A percentile compares a stretch with the other conserved stretches of the same genome.
Evolutionary conservation across 2,329 filamentous ascomycete species (phyloP).

Genomic region (Colletotrichum aenigma): DNA sequence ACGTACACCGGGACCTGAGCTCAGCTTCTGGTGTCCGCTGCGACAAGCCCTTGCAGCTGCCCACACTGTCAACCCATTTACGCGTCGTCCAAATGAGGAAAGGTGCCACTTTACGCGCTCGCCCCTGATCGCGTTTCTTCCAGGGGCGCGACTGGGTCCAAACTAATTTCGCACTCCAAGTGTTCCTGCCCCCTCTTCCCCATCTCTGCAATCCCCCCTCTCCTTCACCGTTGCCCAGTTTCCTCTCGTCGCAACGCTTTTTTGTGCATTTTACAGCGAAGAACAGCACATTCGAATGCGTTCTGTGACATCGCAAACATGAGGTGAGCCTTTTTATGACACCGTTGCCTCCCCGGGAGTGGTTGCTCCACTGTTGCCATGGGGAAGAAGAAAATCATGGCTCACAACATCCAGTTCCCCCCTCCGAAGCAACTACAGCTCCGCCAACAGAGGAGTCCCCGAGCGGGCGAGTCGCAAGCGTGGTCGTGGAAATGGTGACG

Average conservation of each 20-base stretch:
- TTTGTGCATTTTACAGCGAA: not conserved
- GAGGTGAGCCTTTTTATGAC: slow-evolving; percentile 30
- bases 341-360: too few relatives aligned
- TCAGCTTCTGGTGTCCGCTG: not conserved
- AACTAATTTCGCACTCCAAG: slow-evolving; percentile 13
- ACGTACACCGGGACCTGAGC: slow-evolving; percentile 1
- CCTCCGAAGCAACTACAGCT: slow-evolving; percentile 78
- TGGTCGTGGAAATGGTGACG: slow-evolving; percentile 54
- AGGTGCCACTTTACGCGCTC: slow-evolving; percentile 51
- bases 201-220: not conserved
- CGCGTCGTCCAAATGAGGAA: slow-evolving; percentile 28
- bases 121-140: slow-evolving; percentile 13
- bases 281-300: not conserved
- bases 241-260: not conserved
- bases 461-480: slow-evolving; percentile 59
- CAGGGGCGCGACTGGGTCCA: slow-evolving; percentile 13
- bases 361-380: not conserved
- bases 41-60: not conserved
- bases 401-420: slow-evolving; percentile 69
- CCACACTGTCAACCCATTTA: slow-evolving; percentile 22
- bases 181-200: slow-evolving; percentile 1
- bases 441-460: slow-evolving; percentile 76
- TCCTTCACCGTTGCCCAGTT: not conserved
- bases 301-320: slow-evolving; percentile 22
- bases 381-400: not conserved